Conservation (phyloP, 139 green algal species). For the Chlorella vulgaris region DNA sequence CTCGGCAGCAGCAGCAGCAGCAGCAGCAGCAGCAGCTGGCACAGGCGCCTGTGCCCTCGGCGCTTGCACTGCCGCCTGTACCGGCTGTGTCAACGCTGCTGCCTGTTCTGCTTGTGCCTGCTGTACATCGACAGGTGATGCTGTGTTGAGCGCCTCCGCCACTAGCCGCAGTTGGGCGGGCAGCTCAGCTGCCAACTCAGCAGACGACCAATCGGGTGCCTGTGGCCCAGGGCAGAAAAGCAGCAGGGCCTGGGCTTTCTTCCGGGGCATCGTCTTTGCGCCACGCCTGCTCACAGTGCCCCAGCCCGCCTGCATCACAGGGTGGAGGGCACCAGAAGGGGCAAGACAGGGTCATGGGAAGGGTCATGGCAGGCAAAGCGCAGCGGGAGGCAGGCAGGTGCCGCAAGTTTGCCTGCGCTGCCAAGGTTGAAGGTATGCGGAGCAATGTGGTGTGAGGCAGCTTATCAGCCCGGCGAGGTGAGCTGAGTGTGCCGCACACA, state of each 20-base stretch:
- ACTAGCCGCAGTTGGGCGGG: too few species aligned
- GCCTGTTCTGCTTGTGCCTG: background rate
- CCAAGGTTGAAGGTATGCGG: too few species aligned
- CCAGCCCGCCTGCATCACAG: background rate
- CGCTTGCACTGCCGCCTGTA: background rate
- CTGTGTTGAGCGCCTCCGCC: too few species aligned
- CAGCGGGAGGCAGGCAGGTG: too few species aligned
- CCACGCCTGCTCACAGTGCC: background rate
- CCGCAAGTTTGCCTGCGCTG: too few species aligned
- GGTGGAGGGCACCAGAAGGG: background rate
- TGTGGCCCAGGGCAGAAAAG: background rate
- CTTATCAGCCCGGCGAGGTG: too few species aligned
- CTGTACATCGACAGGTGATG: too few species aligned
- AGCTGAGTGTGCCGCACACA: too few species aligned
- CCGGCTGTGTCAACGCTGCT: background rate
- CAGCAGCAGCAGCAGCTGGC: slow-evolving; percentile 3
- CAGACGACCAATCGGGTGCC: background rate
- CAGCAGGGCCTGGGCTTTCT: background rate
- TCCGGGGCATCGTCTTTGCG: too few species aligned
- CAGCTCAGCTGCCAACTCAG: too few species aligned
- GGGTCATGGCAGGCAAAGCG: too few species aligned
- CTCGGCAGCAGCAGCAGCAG: background rate
- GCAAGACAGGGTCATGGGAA: background rate
- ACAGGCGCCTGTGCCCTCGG: slow-evolving; percentile 16
- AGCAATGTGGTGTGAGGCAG: too few species aligned